phyloP scores from a whole-genome alignment of 345 rosid genomes.

The Brassica rapa region DNA sequence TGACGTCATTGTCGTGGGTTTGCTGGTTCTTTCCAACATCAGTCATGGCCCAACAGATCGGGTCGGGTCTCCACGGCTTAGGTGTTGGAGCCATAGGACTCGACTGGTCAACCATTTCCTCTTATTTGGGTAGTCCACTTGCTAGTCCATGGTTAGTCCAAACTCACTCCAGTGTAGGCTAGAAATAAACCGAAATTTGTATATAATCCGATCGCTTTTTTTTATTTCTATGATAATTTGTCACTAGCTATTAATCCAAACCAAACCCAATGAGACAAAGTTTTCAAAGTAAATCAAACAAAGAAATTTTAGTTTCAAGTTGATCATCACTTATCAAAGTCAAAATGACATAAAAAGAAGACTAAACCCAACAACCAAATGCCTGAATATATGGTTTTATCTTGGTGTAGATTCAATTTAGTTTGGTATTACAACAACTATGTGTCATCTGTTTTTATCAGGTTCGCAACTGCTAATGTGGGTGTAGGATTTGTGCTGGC shows the following conservation, averaged over 20 bases:
- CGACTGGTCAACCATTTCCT: constrained; percentile 93
- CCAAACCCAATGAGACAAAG: not conserved
- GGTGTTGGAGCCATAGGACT: constrained; percentile 75
- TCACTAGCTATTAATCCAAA: not conserved
- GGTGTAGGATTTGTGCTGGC: constrained; percentile 69
- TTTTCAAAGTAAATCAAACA: not conserved
- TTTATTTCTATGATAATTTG: not conserved
- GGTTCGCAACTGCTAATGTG: constrained; percentile 92
- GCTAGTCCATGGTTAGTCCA: constrained; percentile 87
- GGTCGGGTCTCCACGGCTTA: constrained; percentile 91
- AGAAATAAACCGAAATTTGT: not conserved
- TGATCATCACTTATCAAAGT: not conserved
- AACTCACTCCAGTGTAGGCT: not conserved
- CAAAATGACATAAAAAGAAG: not conserved
- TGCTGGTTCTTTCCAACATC: constrained; percentile 84
- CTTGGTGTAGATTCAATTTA: not conserved
- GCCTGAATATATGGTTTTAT: not conserved
- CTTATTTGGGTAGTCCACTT: constrained; percentile 96
- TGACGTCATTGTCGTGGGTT: constrained; percentile 91
- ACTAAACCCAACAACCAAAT: not conserved
- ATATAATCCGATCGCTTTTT: not conserved
- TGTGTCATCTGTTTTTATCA: not conserved
- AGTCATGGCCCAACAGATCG: constrained; percentile 84
- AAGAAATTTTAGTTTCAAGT: not conserved
- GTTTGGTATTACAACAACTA: not conserved